Base-by-base conservation (phyloP, 1,284 basidiomycete species). In the Earliella scabrosa region DNA sequence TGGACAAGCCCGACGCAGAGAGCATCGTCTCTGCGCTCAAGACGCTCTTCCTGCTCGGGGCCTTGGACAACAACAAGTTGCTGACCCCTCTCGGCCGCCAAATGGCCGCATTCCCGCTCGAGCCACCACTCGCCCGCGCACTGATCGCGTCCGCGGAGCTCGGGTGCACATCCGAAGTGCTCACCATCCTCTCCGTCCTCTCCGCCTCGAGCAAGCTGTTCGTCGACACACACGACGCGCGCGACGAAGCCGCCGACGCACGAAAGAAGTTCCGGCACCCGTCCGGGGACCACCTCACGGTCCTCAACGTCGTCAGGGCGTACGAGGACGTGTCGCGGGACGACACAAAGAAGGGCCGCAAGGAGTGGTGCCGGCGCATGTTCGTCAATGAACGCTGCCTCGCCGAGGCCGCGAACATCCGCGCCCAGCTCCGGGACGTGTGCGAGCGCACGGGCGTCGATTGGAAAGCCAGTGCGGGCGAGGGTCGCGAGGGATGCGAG, bases 231-330 rank as follows among this genome's bases (percentile, higher is more conserved):
- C 77, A 82, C 50, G 86, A 88, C 55, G 81, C 89, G 50, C 83
- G 95, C 20, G 91, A 95, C 47, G 77, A 77, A 4, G 87, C 90
- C 0, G 73, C 80, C 0, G 86, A 86, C 50, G 87, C 88, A 1
- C 80, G 92, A 2, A 75, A 80, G 43, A 91, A 91, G 69, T 98
- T 98, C 70, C 80, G 86, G 13, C 92, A 95, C 68, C 76, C 85
- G 2, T 87, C 90, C 51, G 96, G 97, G 21, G 97, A 99, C 70
- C 94, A 97, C 70, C 78, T 97, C 56, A 97, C 95, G 13, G 82
- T 89, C 52, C 80, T 98, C 59, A 97, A 97, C 62, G 87, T 87
- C 4, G 82, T 94, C 45, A 82, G 86, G n/a, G 85, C 92, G 3
- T 98, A 95, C 69, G 80, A 85, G 60, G 84, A 88, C 54, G 73